Evolutionary conservation across 805 yeast genomes (phyloP).

Genomic region (Schwanniomyces sp.): DNA sequence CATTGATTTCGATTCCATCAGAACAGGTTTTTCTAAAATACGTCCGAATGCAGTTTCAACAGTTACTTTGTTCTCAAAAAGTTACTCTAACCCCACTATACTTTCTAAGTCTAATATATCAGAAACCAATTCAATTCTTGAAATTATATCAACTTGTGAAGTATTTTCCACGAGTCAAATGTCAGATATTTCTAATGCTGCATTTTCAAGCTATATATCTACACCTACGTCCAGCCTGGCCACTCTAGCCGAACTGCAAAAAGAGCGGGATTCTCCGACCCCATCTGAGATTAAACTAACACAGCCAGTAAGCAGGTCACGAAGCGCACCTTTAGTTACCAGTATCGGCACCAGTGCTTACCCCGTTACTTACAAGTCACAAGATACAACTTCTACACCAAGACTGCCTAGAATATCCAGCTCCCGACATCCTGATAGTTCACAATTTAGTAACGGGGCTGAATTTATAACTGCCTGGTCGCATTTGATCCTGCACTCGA

Average conservation of each 20-base stretch:
- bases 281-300: neutral
- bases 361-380: too few species aligned
- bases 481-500: neutral
- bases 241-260: neutral
- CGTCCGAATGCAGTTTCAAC: too few species aligned
- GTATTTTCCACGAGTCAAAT: neutral
- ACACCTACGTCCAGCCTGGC: neutral
- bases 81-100: too few species aligned
- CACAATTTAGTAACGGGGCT: neutral
- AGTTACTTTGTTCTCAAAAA: too few species aligned
- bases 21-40: too few species aligned
- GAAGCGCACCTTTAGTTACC: too few species aligned
- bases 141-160: neutral
- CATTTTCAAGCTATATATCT: neutral
- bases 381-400: neutral
- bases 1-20: too few species aligned
- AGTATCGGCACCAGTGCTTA: too few species aligned
- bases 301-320: too few species aligned
- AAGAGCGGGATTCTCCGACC: neutral
- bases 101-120: too few species aligned
- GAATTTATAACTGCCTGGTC: neutral
- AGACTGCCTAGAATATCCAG: neutral
- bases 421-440: neutral
- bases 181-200: neutral
- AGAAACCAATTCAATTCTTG: too few species aligned